Evolutionary conservation across 208 protist genomes (phyloP).

Genomic region (Herpetomonas samuelpessoai): DNA sequence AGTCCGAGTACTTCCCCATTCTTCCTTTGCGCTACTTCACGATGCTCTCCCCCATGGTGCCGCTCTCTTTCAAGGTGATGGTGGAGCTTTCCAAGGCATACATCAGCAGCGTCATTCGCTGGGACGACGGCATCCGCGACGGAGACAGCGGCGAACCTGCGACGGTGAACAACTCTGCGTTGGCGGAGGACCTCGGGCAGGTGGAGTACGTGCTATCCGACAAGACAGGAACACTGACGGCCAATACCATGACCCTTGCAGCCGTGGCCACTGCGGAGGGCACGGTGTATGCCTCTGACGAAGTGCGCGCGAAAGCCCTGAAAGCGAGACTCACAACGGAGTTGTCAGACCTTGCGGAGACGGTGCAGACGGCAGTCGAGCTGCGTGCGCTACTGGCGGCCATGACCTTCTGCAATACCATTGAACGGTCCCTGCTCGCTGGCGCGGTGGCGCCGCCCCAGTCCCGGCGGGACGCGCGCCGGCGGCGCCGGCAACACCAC

Average conservation of each 20-base stretch:
- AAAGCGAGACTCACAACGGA: conserved; percentile 1
- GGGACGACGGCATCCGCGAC: conserved; percentile 83
- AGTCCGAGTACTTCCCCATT: conserved; percentile 60
- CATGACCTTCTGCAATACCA: conserved; percentile 72
- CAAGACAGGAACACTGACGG: conserved; percentile 94
- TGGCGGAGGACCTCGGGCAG: conserved; percentile 93
- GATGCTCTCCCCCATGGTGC: conserved; percentile 93
- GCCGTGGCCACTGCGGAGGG: conserved; percentile 36
- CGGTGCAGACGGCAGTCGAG: conserved; percentile 4
- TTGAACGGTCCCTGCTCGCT: conserved; percentile 32
- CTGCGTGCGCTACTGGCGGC: conserved; percentile 37
- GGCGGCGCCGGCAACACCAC: conserved; percentile 2
- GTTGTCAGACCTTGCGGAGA: conserved; percentile 8
- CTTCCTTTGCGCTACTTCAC: conserved; percentile 89
- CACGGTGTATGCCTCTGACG: conserved; percentile 11
- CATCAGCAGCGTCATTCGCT: conserved; percentile 81
- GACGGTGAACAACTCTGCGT: conserved; percentile 80
- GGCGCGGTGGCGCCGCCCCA: neutral
- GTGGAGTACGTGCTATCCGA: conserved; percentile 92
- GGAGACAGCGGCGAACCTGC: conserved; percentile 17
- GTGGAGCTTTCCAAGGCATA: conserved; percentile 91
- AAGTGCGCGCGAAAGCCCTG: conserved; percentile 12
- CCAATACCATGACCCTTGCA: conserved; percentile 84
- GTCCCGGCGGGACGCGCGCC: neutral
- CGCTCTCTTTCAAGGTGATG: conserved; percentile 95